phyloP scores from a whole-genome alignment of 2,329 filamentous ascomycete genomes.

The Hymenoscyphus occultus region DNA sequence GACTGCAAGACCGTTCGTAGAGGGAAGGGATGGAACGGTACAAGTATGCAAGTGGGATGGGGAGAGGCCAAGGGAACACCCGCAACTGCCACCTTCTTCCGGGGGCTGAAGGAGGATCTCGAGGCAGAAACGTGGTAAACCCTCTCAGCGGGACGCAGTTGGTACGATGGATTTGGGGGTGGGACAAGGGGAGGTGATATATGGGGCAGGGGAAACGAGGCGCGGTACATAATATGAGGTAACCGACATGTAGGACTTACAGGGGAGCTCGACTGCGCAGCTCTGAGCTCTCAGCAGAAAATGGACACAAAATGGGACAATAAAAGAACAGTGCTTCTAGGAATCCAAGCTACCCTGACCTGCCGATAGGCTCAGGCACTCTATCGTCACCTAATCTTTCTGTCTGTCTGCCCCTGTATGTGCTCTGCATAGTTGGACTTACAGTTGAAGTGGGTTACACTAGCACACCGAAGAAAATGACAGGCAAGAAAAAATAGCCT shows the following conservation, averaged over 20 bases:
- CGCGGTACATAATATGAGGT: neutral
- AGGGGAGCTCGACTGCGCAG: neutral
- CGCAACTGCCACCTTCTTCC: conserved; percentile 1
- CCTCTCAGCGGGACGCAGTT: conserved; percentile 11
- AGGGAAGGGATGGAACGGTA: conserved; percentile 7
- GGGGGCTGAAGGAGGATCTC: conserved; percentile 8
- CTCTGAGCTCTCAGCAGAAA: neutral
- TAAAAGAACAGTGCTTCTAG: neutral
- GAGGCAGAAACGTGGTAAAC: conserved; percentile 18
- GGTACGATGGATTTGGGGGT: neutral
- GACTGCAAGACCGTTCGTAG: neutral
- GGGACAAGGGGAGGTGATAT: neutral
- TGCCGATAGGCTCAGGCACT: conserved; percentile 1
- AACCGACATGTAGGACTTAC: neutral
- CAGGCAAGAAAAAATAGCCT: neutral
- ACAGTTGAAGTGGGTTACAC: neutral
- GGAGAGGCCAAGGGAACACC: neutral
- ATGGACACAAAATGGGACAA: neutral
- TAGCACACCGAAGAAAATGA: neutral
- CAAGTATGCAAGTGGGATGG: conserved; percentile 11
- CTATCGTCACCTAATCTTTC: neutral
- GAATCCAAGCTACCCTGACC: neutral
- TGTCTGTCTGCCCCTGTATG: neutral
- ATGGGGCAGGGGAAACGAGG: neutral
- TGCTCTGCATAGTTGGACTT: neutral